Conservation (phyloP, 768 basidiomycete genomes). For the Hebeloma cylindrosporum region DNA sequence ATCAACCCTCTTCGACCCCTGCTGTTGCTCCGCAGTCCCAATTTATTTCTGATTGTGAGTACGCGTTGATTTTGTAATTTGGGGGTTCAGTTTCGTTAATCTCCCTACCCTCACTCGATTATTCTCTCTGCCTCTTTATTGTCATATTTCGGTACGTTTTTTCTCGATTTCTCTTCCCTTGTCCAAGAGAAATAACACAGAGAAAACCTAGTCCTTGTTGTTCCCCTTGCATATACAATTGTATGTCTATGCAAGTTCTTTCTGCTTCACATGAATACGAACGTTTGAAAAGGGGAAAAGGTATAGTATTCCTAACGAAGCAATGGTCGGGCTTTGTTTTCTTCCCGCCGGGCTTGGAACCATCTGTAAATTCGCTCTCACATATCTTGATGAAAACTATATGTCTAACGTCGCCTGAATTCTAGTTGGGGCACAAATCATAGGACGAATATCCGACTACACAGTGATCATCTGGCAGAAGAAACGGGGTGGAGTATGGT, state of each 20-base stretch:
- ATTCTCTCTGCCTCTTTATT: conserved; percentile 15
- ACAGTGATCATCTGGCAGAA: conserved; percentile 46
- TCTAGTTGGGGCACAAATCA: conserved; percentile 44
- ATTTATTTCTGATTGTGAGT: conserved; percentile 54
- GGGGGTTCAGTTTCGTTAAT: not conserved
- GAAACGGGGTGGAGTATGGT: conserved; percentile 52
- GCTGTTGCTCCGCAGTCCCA: conserved; percentile 56
- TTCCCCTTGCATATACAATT: conserved; percentile 65
- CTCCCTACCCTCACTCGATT: conserved; percentile 16
- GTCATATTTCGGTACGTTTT: conserved; percentile 16
- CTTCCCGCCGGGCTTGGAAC: too few relatives aligned
- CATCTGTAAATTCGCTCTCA: too few relatives aligned
- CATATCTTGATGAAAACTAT: too few relatives aligned
- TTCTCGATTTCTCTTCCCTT: not conserved
- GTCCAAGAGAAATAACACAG: not conserved
- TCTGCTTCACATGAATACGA: too few relatives aligned
- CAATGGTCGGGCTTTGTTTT: too few relatives aligned
- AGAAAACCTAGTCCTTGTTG: conserved; percentile 39
- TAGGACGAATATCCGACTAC: conserved; percentile 56
- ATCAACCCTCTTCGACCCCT: conserved; percentile 62
- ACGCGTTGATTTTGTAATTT: not conserved
- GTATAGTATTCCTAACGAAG: too few relatives aligned
- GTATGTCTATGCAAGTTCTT: too few relatives aligned
- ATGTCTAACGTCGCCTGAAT: too few relatives aligned
- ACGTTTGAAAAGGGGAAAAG: too few relatives aligned